phyloP scores from a whole-genome alignment of 2,329 filamentous ascomycete genomes.

The Penicillium sp. region DNA sequence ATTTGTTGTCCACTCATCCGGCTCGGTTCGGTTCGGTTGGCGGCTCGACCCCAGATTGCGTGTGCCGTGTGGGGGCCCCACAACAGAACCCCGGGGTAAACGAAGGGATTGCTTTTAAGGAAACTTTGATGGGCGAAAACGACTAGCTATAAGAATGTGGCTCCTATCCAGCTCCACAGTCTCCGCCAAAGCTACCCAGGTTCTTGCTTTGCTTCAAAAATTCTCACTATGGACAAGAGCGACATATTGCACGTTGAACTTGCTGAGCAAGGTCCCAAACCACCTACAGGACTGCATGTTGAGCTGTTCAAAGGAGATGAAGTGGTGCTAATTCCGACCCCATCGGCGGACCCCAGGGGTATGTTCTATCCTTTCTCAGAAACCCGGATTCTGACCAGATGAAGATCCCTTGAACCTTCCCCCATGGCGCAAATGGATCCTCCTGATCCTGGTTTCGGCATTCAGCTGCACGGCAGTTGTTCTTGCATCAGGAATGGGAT shows the following conservation, averaged over 20 bases:
- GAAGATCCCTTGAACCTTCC: constrained; percentile 18
- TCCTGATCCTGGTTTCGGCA: constrained; percentile 8
- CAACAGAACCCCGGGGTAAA: not conserved
- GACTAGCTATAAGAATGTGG: not conserved
- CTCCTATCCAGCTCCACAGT: not conserved
- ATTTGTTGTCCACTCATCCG: not conserved
- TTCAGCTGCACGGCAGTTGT: constrained; percentile 14
- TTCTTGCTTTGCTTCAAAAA: not conserved
- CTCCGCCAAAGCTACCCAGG: not conserved
- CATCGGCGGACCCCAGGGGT: constrained; percentile 13
- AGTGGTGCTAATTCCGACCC: constrained; percentile 12
- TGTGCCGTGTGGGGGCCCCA: not conserved
- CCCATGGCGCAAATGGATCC: constrained; percentile 9
- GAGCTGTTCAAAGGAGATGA: constrained; percentile 5
- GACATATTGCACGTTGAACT: constrained; percentile 9
- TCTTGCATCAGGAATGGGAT: constrained; percentile 40
- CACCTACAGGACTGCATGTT: constrained; percentile 2
- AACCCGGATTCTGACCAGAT: not conserved
- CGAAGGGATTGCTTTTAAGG: not conserved
- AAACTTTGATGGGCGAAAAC: not conserved
- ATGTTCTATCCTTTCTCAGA: not conserved
- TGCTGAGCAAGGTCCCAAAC: not conserved
- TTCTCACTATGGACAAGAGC: constrained; percentile 9
- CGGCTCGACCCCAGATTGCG: not conserved
- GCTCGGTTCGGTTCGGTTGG: constrained; percentile 15